Conservation (phyloP, 768 basidiomycete species). For the Phaeolepiota aurea region DNA sequence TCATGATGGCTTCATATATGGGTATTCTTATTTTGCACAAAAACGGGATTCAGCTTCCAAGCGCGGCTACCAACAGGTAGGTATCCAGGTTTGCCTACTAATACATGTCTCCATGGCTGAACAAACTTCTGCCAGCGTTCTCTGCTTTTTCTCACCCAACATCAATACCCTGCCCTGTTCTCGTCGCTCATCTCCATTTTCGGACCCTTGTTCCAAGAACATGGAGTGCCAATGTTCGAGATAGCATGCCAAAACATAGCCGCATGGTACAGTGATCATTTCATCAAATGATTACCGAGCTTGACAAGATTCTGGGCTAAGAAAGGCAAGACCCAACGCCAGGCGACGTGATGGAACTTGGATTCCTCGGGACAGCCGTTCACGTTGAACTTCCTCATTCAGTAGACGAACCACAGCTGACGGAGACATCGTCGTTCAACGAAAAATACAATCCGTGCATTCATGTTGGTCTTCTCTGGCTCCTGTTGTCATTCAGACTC, state of each 20-base stretch:
- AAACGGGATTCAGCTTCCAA: constrained; percentile 54
- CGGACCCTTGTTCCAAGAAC: constrained; percentile 65
- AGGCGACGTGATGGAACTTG: constrained; percentile 66
- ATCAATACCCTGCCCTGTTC: constrained; percentile 80
- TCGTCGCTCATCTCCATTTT: constrained; percentile 56
- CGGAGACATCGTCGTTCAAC: constrained; percentile 40
- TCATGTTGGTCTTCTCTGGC: constrained; percentile 31
- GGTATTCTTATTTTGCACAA: constrained; percentile 73
- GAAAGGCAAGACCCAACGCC: constrained; percentile 72
- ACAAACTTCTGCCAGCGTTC: constrained; percentile 44
- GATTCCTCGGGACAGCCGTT: constrained; percentile 74
- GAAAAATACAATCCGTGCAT: constrained; percentile 42
- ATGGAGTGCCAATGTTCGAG: constrained; percentile 78
- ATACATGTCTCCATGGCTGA: no score
- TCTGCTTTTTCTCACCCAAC: constrained; percentile 72
- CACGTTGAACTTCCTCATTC: constrained; percentile 63
- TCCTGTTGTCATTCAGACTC: no score
- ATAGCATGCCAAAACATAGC: constrained; percentile 81
- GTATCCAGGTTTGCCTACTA: constrained; percentile 3
- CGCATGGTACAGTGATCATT: constrained; percentile 70
- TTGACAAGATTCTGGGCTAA: no score
- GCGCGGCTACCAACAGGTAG: constrained; percentile 76
- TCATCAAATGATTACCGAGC: no score
- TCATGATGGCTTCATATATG: constrained; percentile 66
- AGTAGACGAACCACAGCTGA: constrained; percentile 66